Evolutionary conservation across 208 protist genomes (phyloP).

Genomic region (Dictyostelium gargantuum): DNA sequence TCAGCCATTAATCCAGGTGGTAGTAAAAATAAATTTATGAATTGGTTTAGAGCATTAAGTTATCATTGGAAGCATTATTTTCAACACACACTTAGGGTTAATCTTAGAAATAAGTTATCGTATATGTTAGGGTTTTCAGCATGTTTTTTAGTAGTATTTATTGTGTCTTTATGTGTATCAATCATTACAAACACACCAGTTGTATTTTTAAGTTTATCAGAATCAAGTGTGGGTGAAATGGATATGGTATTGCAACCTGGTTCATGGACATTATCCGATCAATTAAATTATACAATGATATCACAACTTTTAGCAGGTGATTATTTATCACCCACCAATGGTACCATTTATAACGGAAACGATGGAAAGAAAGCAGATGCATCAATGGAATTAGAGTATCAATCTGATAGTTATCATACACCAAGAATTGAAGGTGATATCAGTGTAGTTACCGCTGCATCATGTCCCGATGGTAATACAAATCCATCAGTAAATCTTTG

Average conservation of each 20-base stretch:
- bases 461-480: not conserved
- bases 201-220: conserved; percentile 76
- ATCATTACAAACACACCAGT: conserved; percentile 73
- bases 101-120: conserved; percentile 42
- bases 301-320: not conserved
- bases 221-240: conserved; percentile 67
- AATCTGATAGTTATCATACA: not conserved
- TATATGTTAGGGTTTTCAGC: conserved; percentile 65
- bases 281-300: conserved; percentile 71
- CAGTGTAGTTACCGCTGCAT: not conserved
- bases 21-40: not conserved
- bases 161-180: conserved; percentile 63
- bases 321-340: not conserved
- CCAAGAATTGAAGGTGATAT: not conserved
- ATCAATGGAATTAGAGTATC: not conserved
- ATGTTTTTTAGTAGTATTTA: conserved; percentile 70
- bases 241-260: conserved; percentile 21
- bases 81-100: not conserved
- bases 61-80: conserved; percentile 30
- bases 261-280: not conserved
- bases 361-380: not conserved
- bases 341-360: not conserved
- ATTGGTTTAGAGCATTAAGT: not conserved
- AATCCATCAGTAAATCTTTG: not conserved
- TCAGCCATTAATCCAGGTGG: not conserved